phyloP scores from a whole-genome alignment of 257 asterid species.

The Scutellaria minor region DNA sequence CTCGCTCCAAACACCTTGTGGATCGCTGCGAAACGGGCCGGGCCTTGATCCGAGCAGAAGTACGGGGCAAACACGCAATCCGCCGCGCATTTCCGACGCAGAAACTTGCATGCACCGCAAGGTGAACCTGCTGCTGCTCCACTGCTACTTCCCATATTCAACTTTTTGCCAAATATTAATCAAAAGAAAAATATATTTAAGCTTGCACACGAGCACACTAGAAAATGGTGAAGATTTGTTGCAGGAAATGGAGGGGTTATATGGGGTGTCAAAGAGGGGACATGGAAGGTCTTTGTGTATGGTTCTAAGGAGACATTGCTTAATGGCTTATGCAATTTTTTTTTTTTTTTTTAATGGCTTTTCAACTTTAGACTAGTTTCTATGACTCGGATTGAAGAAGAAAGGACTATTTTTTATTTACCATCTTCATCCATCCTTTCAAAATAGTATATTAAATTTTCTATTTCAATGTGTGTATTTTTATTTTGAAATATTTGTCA shows the following conservation, averaged over 20 bases:
- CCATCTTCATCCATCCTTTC: too few species aligned
- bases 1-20: slow-evolving; percentile 97
- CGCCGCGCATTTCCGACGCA: slow-evolving; percentile 78
- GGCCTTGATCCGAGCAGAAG: slow-evolving; percentile 86
- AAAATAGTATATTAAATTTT: too few species aligned
- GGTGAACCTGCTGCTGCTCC: slow-evolving; percentile 56
- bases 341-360: slow-evolving; percentile 27
- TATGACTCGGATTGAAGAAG: slow-evolving; percentile 29
- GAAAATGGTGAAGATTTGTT: slow-evolving; percentile 52
- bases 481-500: too few species aligned
- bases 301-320: slow-evolving; percentile 72
- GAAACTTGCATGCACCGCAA: slow-evolving; percentile 98
- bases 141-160: neutral
- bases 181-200: neutral
- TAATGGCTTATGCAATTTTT: slow-evolving; percentile 64
- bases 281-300: slow-evolving; percentile 63
- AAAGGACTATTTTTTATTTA: neutral
- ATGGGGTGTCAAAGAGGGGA: slow-evolving; percentile 48
- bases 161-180: neutral
- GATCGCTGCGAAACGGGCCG: slow-evolving; percentile 84
- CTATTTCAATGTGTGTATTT: too few species aligned
- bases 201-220: slow-evolving; percentile 66
- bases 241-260: slow-evolving; percentile 37
- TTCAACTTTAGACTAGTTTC: neutral
- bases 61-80: slow-evolving; percentile 86